Conservation (phyloP, 2,329 filamentous ascomycete genomes). For the Pseudogymnoascus sp. region DNA sequence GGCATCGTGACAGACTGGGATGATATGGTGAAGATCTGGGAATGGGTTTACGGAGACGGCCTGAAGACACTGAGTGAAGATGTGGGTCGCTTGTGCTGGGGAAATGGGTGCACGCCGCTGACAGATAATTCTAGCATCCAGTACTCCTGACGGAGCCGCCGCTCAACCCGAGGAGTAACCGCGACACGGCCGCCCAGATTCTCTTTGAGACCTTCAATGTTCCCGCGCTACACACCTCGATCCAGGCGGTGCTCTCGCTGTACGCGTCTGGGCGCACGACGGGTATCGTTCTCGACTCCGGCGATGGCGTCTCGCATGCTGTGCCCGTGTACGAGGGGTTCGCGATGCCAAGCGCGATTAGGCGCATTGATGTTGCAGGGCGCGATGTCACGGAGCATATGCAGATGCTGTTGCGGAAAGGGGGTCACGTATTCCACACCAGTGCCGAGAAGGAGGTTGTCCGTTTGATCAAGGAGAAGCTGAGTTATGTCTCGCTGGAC, state of each 20-base stretch:
- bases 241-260: conserved; percentile 90
- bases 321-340: conserved; percentile 98
- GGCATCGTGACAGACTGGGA: conserved; percentile 99
- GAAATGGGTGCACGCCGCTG: conserved; percentile 10
- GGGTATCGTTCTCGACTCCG: conserved; percentile 89
- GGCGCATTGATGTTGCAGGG: conserved; percentile 91
- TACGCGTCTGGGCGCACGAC: conserved; percentile 96
- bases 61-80: conserved; percentile 96
- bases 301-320: conserved; percentile 93
- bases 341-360: conserved; percentile 90
- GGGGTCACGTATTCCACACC: conserved; percentile 90
- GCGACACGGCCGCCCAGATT: conserved; percentile 93
- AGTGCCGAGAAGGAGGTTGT: conserved; percentile 99
- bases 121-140: conserved; percentile 59
- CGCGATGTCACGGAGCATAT: conserved; percentile 94
- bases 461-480: conserved; percentile 89
- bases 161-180: conserved; percentile 89
- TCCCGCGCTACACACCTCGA: conserved; percentile 89
- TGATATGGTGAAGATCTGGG: conserved; percentile 99
- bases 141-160: conserved; percentile 94
- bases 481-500: conserved; percentile 84
- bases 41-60: conserved; percentile 92
- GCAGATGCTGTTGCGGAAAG: conserved; percentile 84
- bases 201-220: conserved; percentile 99
- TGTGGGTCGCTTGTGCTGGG: conserved; percentile 41